Conservation (phyloP, 1,284 basidiomycete species). For the Earliella scabrosa region DNA sequence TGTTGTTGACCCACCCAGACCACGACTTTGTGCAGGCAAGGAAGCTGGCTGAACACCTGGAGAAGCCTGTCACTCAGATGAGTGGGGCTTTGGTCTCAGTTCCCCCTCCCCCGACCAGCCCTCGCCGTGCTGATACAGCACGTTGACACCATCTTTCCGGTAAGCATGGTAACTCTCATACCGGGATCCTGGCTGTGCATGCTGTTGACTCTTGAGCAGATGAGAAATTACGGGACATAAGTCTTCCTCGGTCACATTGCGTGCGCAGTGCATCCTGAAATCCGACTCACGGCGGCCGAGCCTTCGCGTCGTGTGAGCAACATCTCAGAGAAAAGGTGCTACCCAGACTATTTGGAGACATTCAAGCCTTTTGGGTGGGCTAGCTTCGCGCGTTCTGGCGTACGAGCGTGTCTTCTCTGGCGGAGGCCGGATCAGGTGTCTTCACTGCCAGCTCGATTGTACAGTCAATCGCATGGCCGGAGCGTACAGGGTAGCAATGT, state of each 20-base stretch:
- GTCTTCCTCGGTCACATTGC: not conserved
- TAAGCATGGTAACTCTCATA: not conserved
- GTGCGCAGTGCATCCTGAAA: not conserved
- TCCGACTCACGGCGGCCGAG: not conserved
- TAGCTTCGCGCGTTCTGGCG: constrained; percentile 2
- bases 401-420: not conserved
- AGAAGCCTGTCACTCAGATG: constrained; percentile 45
- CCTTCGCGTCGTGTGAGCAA: constrained; percentile 1
- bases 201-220: not conserved
- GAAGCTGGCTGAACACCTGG: constrained; percentile 49
- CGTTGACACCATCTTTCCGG: constrained; percentile 20
- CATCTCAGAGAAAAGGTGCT: not conserved
- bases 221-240: not conserved
- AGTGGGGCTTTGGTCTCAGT: constrained; percentile 35
- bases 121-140: constrained; percentile 25
- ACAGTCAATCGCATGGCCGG: not conserved
- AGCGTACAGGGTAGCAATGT: not conserved
- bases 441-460: not conserved
- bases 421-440: not conserved
- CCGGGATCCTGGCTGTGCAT: not conserved
- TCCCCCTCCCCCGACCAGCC: constrained; percentile 29
- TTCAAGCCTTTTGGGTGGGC: not conserved
- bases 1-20: no score
- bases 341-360: not conserved
- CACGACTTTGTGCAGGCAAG: constrained; percentile 47